Evolutionary conservation across 192 early-diverging fungal species (phyloP), one percentile per base, ranked within the genome.

Genomic region (Mortierella antarctica): DNA sequence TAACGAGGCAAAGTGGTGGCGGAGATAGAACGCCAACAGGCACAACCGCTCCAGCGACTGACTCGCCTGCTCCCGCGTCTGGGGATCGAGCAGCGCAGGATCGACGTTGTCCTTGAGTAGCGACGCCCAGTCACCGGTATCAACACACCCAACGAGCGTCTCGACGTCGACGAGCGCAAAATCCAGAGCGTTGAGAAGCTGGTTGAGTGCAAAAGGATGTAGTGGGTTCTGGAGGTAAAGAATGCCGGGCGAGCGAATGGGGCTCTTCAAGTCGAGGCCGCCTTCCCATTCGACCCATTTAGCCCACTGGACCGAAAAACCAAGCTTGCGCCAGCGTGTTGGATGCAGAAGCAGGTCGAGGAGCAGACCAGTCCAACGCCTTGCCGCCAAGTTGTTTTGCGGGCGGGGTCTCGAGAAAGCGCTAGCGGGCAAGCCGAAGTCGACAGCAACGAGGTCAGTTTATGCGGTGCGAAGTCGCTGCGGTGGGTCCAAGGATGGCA

Each of bases 211-310:
- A 39, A 70, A 70, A 4, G 74, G 67, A 39, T 78, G 74, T 5
- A 78, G 60, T 10, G 74, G 74, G 59, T 70, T 78, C 40, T 78
- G 74, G 11, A 78, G 74, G 49, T 78, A 70, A 21, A 78, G 51
- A 44, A 78, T 47, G 3, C 67, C 62, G 5, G 74, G 74, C 40
- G 74, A 70, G 41, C 67, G 67, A n/a, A 62, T 63, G 15, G 67
- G 56, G 42, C 23, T 42, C 31, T 78, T 78, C 44, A 70, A 52
- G 57, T 78, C 74, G 15, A 55, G 67, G 21, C 74, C 74, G 41
- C 67, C 67, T 40, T 78, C 74, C 74, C 74, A 78, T 31, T 75
- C 73, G 23, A 75, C n/a, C 73, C 73, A 75, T 59, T 75, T 75
- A 31, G 73, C 73, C 73, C 73, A 75, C 41, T 75, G 73, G 31